phyloP scores from a whole-genome alignment of 1,284 basidiomycete genomes.

The Malassezia pachydermatis region DNA sequence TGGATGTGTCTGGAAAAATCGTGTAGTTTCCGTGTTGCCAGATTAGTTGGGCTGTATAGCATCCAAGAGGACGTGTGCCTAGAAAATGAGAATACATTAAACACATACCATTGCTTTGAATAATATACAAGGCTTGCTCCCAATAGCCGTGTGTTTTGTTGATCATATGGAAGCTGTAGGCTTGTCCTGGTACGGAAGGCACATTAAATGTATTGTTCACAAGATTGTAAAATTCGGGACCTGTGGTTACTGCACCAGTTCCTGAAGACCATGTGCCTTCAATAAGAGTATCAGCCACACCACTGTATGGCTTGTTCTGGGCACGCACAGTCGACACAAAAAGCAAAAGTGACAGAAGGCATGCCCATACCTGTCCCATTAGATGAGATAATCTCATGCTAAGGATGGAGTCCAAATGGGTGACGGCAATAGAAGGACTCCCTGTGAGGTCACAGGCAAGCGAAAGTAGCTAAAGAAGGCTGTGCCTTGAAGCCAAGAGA shows the following conservation, averaged over 20 bases:
- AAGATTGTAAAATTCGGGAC: constrained; percentile 41
- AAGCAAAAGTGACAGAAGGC: too few species aligned
- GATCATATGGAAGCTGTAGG: constrained; percentile 42
- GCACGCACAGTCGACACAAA: too few species aligned
- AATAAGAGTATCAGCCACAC: constrained; percentile 22
- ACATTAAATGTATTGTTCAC: constrained; percentile 37
- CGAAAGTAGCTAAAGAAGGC: too few species aligned
- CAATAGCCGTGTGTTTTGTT: constrained; percentile 27
- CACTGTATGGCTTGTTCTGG: too few species aligned
- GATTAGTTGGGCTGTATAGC: constrained; percentile 36
- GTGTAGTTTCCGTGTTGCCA: constrained; percentile 47
- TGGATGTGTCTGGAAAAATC: constrained; percentile 27
- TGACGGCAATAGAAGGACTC: too few species aligned
- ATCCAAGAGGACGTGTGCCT: constrained; percentile 25
- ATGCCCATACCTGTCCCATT: too few species aligned
- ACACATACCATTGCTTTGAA: too few species aligned
- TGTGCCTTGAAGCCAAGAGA: too few species aligned
- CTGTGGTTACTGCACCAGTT: constrained; percentile 32
- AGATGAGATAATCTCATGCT: too few species aligned
- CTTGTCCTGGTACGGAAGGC: constrained; percentile 32
- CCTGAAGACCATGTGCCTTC: constrained; percentile 43
- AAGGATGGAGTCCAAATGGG: too few species aligned
- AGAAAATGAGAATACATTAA: constrained; percentile 23
- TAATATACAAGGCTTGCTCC: constrained; percentile 44
- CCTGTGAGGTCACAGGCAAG: too few species aligned